Percentiles rank a stretch among this genome's conserved stretches.
phyloP scores from a whole-genome alignment of 2,329 filamentous ascomycete species.

The Botrytis hyacinthi region DNA sequence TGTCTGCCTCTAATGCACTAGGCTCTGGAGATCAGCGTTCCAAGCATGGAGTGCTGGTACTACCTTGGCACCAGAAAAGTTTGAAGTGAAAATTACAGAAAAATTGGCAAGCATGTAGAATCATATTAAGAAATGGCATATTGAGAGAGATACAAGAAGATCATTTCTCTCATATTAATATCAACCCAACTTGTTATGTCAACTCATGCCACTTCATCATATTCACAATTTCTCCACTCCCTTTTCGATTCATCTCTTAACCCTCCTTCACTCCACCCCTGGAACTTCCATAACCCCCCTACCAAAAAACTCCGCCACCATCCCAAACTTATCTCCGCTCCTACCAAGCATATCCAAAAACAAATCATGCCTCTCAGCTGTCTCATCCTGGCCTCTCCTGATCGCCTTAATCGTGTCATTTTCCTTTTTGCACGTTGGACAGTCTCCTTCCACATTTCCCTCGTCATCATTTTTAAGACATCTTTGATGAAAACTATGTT shows the following conservation, averaged over 20 bases:
- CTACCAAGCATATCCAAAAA: constrained; percentile 78
- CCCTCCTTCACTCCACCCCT: constrained; percentile 4
- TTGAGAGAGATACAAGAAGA: neutral
- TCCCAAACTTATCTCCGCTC: constrained; percentile 82
- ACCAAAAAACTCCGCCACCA: constrained; percentile 92
- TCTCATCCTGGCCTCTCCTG: constrained; percentile 80
- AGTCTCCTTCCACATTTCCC: constrained; percentile 68
- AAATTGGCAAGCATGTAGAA: neutral
- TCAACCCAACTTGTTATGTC: neutral
- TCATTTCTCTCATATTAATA: neutral
- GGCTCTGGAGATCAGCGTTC: neutral
- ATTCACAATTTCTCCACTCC: neutral
- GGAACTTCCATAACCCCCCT: constrained; percentile 76
- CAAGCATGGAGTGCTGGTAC: neutral
- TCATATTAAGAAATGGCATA: neutral
- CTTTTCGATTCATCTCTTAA: neutral
- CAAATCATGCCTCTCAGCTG: constrained; percentile 81
- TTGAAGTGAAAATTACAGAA: neutral
- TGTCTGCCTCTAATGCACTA: neutral
- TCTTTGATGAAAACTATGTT: constrained; percentile 92
- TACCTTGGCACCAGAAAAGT: neutral
- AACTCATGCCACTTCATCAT: too few species aligned
- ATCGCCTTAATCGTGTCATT: constrained; percentile 90
- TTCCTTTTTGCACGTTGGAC: constrained; percentile 77
- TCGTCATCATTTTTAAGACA: constrained; percentile 58